Base-by-base conservation (phyloP, 176 grass and related monocot species). In the Hordeum marinum region DNA sequence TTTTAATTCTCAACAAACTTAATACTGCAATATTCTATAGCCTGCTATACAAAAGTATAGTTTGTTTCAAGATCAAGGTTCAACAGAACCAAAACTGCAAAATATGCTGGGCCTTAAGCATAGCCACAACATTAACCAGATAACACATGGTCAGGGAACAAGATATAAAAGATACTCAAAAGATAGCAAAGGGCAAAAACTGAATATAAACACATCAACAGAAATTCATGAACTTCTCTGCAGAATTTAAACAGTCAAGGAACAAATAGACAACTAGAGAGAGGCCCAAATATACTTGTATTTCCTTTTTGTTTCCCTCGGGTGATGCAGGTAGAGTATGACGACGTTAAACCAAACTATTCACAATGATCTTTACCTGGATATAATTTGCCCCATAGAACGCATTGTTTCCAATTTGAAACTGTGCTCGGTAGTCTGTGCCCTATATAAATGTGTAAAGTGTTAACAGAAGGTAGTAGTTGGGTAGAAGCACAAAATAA, bases 341-440 rank as follows among this genome's bases (percentile, higher is more conserved):
- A 75, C 18, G n/a, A 45, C 27, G 11, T 32, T 62, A 77, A 67
- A 77, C 4, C 3, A 80, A 85, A 79, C 6, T n/a, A n/a, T n/a
- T n/a, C n/a, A n/a, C n/a, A 69, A 35, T 71, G 77, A 26, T 60
- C 0, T 26, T 85, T 82, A 99, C 96, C 88, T 99, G 96, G 39
- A 96, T 99, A 91, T 99, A 99, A 87, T 99, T 99, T 90, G 80
- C 96, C 69, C 96, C 96, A 84, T 99, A 99, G 75, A 99, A 99
- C 10, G 93, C 96, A 88, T 99, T 99, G 61, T 99, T 99, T 82
- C 93, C 96, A 79, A 96, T 91, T 89, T 99, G 96, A 87, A 99
- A 94, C 76, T 99, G 96, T 82, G 85, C 29, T 71, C 96, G 82
- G 39, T 90, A 99, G 77, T 99, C 96, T 34, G 73, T 89, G 78